Evolutionary conservation across 805 yeast genomes (phyloP), one percentile per base, ranked within the genome.

Genomic region (Yamadazyma scolyti): DNA sequence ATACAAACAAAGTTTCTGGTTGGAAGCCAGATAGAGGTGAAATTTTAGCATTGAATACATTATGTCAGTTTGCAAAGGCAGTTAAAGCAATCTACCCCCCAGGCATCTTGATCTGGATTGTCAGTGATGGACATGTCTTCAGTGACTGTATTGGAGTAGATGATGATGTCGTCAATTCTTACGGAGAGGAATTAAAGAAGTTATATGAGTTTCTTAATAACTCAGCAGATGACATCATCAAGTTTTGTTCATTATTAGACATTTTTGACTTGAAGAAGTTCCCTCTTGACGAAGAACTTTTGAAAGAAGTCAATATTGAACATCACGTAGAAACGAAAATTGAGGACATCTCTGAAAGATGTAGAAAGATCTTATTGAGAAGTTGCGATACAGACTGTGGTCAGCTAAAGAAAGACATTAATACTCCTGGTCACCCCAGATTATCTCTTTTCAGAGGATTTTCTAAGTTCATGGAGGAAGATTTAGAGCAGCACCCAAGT

Each of bases 51-150:
- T 34, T 64, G 21, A 34, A 27, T 9, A 47, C 58, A 23, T 48
- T 64, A 30, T 52, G 60, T 21, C 39, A 47, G 4, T 64, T 63
- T 44, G 53, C 63, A 2, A 31, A 35, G 21, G 38, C 34, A 4
- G 53, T 64, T 6, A 46, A 50, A 29, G 33, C 42, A 18, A 35
- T 75, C 14, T 76, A 77, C 50, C 61, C 71, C 2, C 80, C 80
- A 1, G 82, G 82, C 2, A 54, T 75, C 54, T 65, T 68, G 33
- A 48, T 75, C 19, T 70, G 67, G 63, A 73, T 77, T 42, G 79
- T 77, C 18, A 71, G 78, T 47, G 82, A 77, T 43, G 82, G 82
- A 0, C 82, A 77, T 45, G 82, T 77, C 10, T 77, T 77, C 48
- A 71, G 79, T 34, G 82, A 77, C 47, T 76, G 82, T 41, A 47